These are phyloP conservation scores for Malassezia obtusa DNA, from an alignment of 1,284 basidiomycete genomes.

Conservation along the genomic window DNA sequence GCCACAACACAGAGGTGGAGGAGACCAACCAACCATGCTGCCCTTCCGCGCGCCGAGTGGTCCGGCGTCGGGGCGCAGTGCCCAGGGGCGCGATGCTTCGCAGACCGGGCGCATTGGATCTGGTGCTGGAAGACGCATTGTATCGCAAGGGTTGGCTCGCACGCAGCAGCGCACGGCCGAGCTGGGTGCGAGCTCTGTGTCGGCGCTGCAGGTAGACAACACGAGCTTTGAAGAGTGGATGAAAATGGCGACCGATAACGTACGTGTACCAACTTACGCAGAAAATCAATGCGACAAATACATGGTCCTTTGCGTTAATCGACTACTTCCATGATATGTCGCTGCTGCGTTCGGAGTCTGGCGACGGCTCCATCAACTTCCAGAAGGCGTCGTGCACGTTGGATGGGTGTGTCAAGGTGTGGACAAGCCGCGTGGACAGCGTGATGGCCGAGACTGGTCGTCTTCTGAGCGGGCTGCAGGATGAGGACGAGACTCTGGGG, in stretches of 20 bases:
- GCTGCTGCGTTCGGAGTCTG: slow-evolving; percentile 57
- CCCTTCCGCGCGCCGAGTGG: slow-evolving; percentile 15
- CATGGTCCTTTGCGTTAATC: slow-evolving; percentile 95
- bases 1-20: background rate
- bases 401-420: slow-evolving; percentile 98
- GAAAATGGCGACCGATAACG: slow-evolving; percentile 99
- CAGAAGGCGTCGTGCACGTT: slow-evolving; percentile 95
- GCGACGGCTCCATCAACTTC: slow-evolving; percentile 68
- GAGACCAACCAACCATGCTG: slow-evolving; percentile 5
- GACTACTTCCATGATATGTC: slow-evolving; percentile 99
- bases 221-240: slow-evolving; percentile 80
- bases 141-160: slow-evolving; percentile 13
- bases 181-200: slow-evolving; percentile 9
- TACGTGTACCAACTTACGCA: slow-evolving; percentile 53
- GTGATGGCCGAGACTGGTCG: slow-evolving; percentile 95
- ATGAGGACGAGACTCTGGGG: slow-evolving; percentile 50
- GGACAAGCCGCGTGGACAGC: slow-evolving; percentile 94
- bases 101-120: slow-evolving; percentile 2
- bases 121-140: slow-evolving; percentile 5
- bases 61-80: background rate
- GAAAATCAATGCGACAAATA: slow-evolving; percentile 99
- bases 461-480: slow-evolving; percentile 78
- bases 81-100: background rate
- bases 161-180: slow-evolving; percentile 10
- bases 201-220: slow-evolving; percentile 36